phyloP scores from a whole-genome alignment of 768 basidiomycete genomes.

The Tephrocybe rancida region DNA sequence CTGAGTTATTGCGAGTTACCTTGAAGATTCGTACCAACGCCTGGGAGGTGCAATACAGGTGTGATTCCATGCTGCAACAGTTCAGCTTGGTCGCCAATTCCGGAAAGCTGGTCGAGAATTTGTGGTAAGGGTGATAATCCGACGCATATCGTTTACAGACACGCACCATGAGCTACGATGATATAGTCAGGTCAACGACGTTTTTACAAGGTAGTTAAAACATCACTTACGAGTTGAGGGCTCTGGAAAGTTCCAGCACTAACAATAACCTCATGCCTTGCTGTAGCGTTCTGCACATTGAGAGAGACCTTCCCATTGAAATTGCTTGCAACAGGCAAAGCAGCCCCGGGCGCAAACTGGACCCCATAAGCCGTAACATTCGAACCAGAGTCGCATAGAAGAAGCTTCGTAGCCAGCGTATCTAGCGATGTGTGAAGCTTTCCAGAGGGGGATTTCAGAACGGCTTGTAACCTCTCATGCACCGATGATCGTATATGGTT shows the following conservation, averaged over 20 bases:
- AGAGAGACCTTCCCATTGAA: conserved; percentile 23
- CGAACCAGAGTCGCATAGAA: conserved; percentile 18
- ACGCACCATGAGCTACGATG: conserved; percentile 23
- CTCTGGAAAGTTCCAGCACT: conserved; percentile 31
- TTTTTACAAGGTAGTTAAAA: neutral
- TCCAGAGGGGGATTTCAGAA: conserved; percentile 12
- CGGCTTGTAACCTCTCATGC: conserved; percentile 22
- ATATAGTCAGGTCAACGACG: neutral
- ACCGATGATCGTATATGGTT: conserved; percentile 28
- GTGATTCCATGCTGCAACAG: conserved; percentile 26
- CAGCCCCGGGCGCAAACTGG: conserved; percentile 23
- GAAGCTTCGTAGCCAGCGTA: conserved; percentile 27
- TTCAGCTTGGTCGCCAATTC: conserved; percentile 31
- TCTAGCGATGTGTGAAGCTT: conserved; percentile 23
- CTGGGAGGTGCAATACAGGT: conserved; percentile 31
- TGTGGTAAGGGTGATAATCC: neutral
- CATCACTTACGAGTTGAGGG: conserved; percentile 26
- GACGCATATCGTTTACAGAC: too few relatives aligned
- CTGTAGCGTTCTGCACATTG: conserved; percentile 20
- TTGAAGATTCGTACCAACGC: conserved; percentile 39
- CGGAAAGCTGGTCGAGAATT: conserved; percentile 28
- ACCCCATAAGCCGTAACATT: conserved; percentile 25
- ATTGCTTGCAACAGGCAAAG: conserved; percentile 27
- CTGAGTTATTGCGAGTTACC: conserved; percentile 17
- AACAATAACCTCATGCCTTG: conserved; percentile 27